Evolutionary conservation across 164 flowering plant species (phyloP), one percentile per base, ranked within the genome.

Genomic region (Tinospora cordifolia): DNA sequence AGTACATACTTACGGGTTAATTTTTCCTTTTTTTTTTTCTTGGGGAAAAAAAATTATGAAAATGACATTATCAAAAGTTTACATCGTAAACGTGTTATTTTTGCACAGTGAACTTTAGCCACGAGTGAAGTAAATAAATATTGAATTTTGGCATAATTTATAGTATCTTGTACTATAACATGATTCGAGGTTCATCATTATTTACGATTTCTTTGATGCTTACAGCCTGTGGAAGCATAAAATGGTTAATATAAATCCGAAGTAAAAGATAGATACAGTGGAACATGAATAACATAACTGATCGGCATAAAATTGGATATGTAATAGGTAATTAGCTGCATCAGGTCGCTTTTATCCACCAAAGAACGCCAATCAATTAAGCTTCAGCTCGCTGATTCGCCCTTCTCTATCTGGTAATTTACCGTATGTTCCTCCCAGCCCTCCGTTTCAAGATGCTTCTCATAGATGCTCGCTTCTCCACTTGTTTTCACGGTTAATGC

Each of bases 391-490:
- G n/a, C 58, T 51, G 19, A 51, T 51, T 19, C 3, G 21, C 24
- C n/a, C 34, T 67, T 67, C 44, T 34, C 62, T 47, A 86, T 81
- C 26, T 76, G 40, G 69, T 69, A 86, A n/a, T 70, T 78, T 39
- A 79, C 67, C 6, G 78, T 72, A 30, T 81, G 75, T 62, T 84
- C 90, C 76, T 81, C 81, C 96, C 96, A 88, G 5, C 30, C 39
- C 26, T 71, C 80, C 14, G 84, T 75, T 47, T 86, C 90, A 36
- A 88, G 81, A 75, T 87, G 89, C 63, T 47, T 84, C 79, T 90
- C 96, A 73, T 86, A 84, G 47, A 88, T 82, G 73, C 79, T 86
- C 38, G 83, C 84, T 76, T 85, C 80, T 13, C 87, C 88, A 40
- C 36, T 68, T 24, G 73, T 63, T 74, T 40, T 77, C 17, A 83